A percentile compares a stretch with the other conserved stretches of the same genome.
These are phyloP conservation scores for Zea mays DNA, from an alignment of 176 grass and related monocot species.

Conservation along the genomic window Zm-B73-REFERENCE-NAM-5.0 NC_050102.1:182733001-182733500, in stretches of 20 bases:
- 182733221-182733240: too few relatives aligned
- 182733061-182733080: constrained; percentile 32
- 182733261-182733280: too few relatives aligned
- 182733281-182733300: too few relatives aligned
- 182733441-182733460: constrained; percentile 21
- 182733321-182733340: neutral
- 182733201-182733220: too few relatives aligned
- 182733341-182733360: neutral
- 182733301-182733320: too few relatives aligned
- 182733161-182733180: neutral
- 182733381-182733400: constrained; percentile 8
- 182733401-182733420: constrained; percentile 20
- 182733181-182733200: too few relatives aligned
- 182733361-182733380: neutral
- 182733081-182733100: constrained; percentile 12
- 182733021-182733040: constrained; percentile 51
- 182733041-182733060: neutral
- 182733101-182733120: neutral
- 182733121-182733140: neutral
- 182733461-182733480: neutral
- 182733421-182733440: constrained; percentile 10
- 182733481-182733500: neutral
- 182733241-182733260: too few relatives aligned
- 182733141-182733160: neutral
- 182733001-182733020: constrained; percentile 3